Conservation (phyloP, 2,329 filamentous ascomycete species). For the Neonectria hederae region DNA sequence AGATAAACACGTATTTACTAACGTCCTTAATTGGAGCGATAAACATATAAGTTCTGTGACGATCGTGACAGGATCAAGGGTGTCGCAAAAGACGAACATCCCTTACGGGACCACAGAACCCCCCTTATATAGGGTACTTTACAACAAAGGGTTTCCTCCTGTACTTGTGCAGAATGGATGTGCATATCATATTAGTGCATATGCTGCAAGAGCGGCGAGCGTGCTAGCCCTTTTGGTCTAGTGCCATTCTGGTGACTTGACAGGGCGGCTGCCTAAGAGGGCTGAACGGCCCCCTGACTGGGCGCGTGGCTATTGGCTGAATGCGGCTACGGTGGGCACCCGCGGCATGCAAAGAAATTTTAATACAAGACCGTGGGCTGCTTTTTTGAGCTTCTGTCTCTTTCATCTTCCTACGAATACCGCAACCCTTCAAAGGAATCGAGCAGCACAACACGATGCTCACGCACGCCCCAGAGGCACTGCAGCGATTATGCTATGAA, state of each 20-base stretch:
- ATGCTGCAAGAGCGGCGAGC: not conserved
- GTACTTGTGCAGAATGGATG: no score
- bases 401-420: slow-evolving; percentile 14
- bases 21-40: no score
- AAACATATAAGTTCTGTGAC: no score
- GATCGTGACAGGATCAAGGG: no score
- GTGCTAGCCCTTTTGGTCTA: not conserved
- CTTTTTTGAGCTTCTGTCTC: slow-evolving; percentile 14
- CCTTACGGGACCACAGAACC: no score
- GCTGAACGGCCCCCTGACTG: slow-evolving; percentile 16
- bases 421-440: slow-evolving; percentile 14
- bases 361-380: slow-evolving; percentile 7
- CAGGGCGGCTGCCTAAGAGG: slow-evolving; percentile 25
- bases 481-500: not conserved
- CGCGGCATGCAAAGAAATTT: slow-evolving; percentile 34
- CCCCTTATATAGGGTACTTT: no score
- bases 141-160: no score
- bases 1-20: no score
- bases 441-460: slow-evolving; percentile 1
- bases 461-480: not conserved
- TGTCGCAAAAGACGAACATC: no score
- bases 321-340: slow-evolving; percentile 24
- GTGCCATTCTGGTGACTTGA: slow-evolving; percentile 25
- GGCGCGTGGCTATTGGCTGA: slow-evolving; percentile 34
- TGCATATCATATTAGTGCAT: no score